Percentiles rank a stretch among this genome's conserved stretches.
These are phyloP conservation scores for Saturnispora zaruensis DNA, from an alignment of 805 yeast genomes.

Conservation along the genomic window DNA sequence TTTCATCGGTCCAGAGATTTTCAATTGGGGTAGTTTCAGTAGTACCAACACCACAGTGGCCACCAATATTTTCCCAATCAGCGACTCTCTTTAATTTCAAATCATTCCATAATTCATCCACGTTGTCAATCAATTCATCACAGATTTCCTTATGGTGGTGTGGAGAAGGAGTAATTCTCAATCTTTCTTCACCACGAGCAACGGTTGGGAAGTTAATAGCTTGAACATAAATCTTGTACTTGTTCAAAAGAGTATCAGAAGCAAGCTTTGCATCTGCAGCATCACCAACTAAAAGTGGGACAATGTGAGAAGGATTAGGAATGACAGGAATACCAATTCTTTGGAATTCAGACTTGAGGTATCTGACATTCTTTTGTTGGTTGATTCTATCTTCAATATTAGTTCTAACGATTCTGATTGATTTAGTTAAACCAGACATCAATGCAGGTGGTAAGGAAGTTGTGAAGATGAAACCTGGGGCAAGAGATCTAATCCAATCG, in stretches of 20 bases:
- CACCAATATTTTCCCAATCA: slow-evolving; percentile 77
- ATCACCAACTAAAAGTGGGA: slow-evolving; percentile 90
- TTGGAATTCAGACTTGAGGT: slow-evolving; percentile 66
- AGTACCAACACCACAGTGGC: slow-evolving; percentile 86
- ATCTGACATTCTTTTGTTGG: slow-evolving; percentile 80
- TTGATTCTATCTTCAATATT: slow-evolving; percentile 69
- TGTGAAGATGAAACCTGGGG: slow-evolving; percentile 97
- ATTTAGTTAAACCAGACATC: slow-evolving; percentile 90
- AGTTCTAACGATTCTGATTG: slow-evolving; percentile 75
- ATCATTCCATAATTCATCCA: slow-evolving; percentile 72
- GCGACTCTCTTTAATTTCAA: slow-evolving; percentile 63
- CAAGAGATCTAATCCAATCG: slow-evolving; percentile 93
- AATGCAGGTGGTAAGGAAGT: slow-evolving; percentile 96
- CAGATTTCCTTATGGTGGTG: slow-evolving; percentile 78
- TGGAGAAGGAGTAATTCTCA: slow-evolving; percentile 98
- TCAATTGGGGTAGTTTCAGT: slow-evolving; percentile 33
- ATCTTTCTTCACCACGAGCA: slow-evolving; percentile 88
- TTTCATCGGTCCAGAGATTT: slow-evolving; percentile 85
- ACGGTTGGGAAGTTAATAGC: slow-evolving; percentile 99
- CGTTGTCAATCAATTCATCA: slow-evolving; percentile 66
- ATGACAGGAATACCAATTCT: slow-evolving; percentile 84
- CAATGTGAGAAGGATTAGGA: slow-evolving; percentile 96
- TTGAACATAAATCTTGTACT: slow-evolving; percentile 88
- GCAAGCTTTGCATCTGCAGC: slow-evolving; percentile 89
- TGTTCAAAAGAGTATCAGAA: slow-evolving; percentile 76